phyloP scores from a whole-genome alignment of 2,329 filamentous ascomycete genomes.

The Albifimbria verrucaria region DNA sequence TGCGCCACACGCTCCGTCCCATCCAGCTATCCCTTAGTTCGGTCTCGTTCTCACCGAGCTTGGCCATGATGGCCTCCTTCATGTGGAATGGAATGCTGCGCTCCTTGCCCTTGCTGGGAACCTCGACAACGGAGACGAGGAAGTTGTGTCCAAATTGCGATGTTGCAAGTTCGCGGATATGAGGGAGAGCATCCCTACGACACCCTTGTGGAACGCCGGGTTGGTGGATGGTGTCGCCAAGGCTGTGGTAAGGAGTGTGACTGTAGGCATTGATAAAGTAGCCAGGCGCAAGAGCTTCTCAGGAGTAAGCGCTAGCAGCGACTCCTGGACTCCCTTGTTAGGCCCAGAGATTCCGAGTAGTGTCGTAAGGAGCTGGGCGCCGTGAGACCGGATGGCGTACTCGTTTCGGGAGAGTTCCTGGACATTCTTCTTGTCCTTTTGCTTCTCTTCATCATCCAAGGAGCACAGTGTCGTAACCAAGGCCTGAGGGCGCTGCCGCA shows the following conservation, averaged over 20 bases:
- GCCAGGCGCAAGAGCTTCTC: constrained; percentile 63
- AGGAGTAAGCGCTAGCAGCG: constrained; percentile 58
- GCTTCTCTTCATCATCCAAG: constrained; percentile 34
- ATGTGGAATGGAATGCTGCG: constrained; percentile 53
- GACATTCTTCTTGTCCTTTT: constrained; percentile 32
- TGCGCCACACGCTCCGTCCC: constrained; percentile 54
- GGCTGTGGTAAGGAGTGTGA: constrained; percentile 48
- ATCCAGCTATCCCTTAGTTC: constrained; percentile 51
- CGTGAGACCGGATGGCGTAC: constrained; percentile 59
- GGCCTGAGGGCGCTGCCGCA: constrained; percentile 44
- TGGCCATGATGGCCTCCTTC: constrained; percentile 52
- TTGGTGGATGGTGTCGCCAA: constrained; percentile 44
- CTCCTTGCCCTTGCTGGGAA: constrained; percentile 47
- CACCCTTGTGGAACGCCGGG: constrained; percentile 53
- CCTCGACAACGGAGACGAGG: constrained; percentile 44
- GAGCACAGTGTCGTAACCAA: constrained; percentile 49
- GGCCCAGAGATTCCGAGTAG: constrained; percentile 76
- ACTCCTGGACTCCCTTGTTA: constrained; percentile 67
- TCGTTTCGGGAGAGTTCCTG: constrained; percentile 53
- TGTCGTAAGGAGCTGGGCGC: constrained; percentile 74
- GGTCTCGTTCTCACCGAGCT: constrained; percentile 44
- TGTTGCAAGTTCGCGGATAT: constrained; percentile 41
- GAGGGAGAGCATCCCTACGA: constrained; percentile 47
- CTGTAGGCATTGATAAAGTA: constrained; percentile 46
- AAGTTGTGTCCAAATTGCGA: constrained; percentile 51